phyloP scores from a whole-genome alignment of 1,139 yeast species.

The Hansenula sp. region DNA sequence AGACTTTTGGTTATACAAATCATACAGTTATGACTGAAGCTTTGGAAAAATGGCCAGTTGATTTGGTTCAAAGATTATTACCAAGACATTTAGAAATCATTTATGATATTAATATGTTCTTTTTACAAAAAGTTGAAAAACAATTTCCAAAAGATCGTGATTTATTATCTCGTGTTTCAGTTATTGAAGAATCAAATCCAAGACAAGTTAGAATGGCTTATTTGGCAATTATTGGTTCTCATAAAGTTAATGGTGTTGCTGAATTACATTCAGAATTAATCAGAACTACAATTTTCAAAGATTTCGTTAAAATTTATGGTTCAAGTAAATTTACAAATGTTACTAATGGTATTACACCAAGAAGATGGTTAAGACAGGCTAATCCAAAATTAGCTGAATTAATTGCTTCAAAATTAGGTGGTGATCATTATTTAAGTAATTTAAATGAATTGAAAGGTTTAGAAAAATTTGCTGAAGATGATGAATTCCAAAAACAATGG shows the following conservation, averaged over 20 bases:
- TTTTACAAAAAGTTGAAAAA: conserved; percentile 71
- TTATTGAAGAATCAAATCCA: conserved; percentile 76
- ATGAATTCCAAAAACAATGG: conserved; percentile 68
- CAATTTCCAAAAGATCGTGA: conserved; percentile 65
- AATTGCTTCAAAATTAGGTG: conserved; percentile 68
- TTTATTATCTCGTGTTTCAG: conserved; percentile 66
- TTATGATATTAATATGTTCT: conserved; percentile 78
- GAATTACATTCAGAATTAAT: conserved; percentile 91
- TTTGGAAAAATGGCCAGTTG: conserved; percentile 92
- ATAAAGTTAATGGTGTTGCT: conserved; percentile 93
- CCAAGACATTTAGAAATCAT: conserved; percentile 93
- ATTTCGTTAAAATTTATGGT: conserved; percentile 81
- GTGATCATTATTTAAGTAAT: conserved; percentile 65
- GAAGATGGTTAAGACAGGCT: conserved; percentile 95
- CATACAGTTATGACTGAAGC: conserved; percentile 96
- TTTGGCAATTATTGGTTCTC: conserved; percentile 89
- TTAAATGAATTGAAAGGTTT: conserved; percentile 65
- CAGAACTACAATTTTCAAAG: conserved; percentile 84
- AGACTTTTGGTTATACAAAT: conserved; percentile 87
- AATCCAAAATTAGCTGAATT: conserved; percentile 74
- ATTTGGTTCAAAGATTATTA: conserved; percentile 66
- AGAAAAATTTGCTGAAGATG: conserved; percentile 65
- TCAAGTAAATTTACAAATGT: conserved; percentile 82
- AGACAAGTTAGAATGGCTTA: conserved; percentile 91
- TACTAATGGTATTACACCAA: conserved; percentile 93